Base-by-base conservation (phyloP, 2,329 filamentous ascomycete genomes). In the Chaetomiaceae sp. region DNA sequence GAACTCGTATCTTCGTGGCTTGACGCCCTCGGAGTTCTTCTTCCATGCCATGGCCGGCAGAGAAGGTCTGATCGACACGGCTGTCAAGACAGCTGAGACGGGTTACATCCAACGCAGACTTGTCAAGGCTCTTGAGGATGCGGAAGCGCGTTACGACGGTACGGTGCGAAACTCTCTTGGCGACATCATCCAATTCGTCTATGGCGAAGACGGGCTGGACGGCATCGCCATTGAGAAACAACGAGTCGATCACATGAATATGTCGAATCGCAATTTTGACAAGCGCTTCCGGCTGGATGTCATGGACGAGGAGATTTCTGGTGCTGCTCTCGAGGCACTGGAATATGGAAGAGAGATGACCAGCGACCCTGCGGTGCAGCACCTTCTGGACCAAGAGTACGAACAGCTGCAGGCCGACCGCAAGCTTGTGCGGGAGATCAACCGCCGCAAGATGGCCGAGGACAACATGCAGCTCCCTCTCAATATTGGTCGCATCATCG, bases 41-140 rank as follows among this genome's bases (percentile, higher is more conserved):
- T 99, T 99, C 79, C 93, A 99, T 80, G 93, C 93, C 66, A 99
- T 99, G 93, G 93, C 93, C 77, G 93, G 93, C 89, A 85, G 93
- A 76, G 93, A 99, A 73, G 93, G 93, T 95, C 79, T 99, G 49
- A 99, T 99, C 62, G 93, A 99, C 79, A 99, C 93, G 46, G 93
- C 93, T 59, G 95, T 99, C 72, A 99, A 99, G 80, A 99, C 93
- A 58, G 93, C 93, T 17, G 95, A 99, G 71, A 99, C 95, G 51
- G 93, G 93, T 72, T 99, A 99, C 69, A 99, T 99, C 59, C 95
- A 99, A 71, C 89, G 93, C 73, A 90, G 95, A 76, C 80, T 99
- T 40, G 93, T 99, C 64, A 99, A 99, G 73, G 95, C 95, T 10
- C 80, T 99, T 3, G 93, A 99, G 77, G 93, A 99, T 68, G 86